These are phyloP conservation scores for Ophiostoma sp. DNA, from an alignment of 2,329 filamentous ascomycete genomes.

Conservation along the genomic window DNA sequence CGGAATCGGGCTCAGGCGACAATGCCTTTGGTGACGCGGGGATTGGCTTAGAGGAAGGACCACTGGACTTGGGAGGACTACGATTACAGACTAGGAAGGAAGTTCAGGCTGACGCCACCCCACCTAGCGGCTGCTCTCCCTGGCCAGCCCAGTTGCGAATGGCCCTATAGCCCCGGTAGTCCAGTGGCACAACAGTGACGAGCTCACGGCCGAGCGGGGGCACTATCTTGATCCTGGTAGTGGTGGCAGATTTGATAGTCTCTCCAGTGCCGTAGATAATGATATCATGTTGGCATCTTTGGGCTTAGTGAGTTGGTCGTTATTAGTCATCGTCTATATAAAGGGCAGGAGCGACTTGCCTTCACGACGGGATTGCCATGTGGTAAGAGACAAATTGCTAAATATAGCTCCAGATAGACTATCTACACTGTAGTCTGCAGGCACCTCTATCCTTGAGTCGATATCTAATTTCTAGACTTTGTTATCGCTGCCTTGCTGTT, in stretches of 20 bases:
- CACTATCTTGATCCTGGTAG: not conserved
- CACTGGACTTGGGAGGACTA: not conserved
- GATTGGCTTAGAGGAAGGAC: not conserved
- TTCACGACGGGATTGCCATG: not conserved
- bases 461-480: not conserved
- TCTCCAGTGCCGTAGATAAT: not conserved
- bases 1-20: constrained; percentile 10
- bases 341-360: not conserved
- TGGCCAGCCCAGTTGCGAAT: not conserved
- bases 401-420: not conserved
- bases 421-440: not conserved
- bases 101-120: constrained; percentile 13
- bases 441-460: not conserved
- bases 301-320: no score
- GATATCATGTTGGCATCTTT: no score
- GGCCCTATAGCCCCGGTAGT: not conserved
- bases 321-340: not conserved
- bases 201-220: constrained; percentile 1
- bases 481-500: no score
- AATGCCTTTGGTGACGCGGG: constrained; percentile 12
- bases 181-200: not conserved
- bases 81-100: not conserved
- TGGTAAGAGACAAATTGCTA: not conserved
- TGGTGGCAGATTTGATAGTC: not conserved
- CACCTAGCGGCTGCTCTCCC: constrained; percentile 4